phyloP scores from a whole-genome alignment of 2,329 filamentous ascomycete genomes.

The Neoscytalidium dimidiatum region DNA sequence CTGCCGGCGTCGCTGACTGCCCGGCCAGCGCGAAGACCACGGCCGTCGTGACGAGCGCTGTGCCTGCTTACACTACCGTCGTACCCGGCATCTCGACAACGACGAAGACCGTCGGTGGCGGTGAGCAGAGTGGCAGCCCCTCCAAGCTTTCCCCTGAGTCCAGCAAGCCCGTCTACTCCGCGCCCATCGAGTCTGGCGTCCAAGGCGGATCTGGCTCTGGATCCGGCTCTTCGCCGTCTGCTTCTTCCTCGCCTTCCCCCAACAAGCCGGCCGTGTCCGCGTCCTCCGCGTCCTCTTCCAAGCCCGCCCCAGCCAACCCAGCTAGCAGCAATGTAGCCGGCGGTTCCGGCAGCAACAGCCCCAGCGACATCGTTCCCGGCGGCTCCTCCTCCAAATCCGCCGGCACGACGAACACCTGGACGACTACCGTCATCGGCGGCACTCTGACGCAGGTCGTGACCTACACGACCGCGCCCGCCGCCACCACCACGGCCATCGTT shows the following conservation, averaged over 20 bases:
- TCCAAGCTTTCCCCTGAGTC: neutral
- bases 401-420: neutral
- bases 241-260: neutral
- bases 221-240: neutral
- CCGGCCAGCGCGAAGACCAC: constrained; percentile 24
- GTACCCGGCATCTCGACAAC: neutral
- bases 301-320: neutral
- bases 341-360: neutral
- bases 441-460: neutral
- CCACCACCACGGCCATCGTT: neutral
- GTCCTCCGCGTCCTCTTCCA: neutral
- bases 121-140: neutral
- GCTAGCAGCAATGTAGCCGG: neutral
- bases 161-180: neutral
- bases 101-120: neutral
- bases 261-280: too few relatives aligned
- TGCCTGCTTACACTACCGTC: neutral
- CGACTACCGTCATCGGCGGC: neutral
- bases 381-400: too few relatives aligned
- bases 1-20: constrained; percentile 21
- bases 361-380: neutral
- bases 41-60: constrained; percentile 4
- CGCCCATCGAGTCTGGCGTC: neutral
- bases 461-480: neutral
- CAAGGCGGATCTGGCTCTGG: neutral